Evolutionary conservation across 2,329 filamentous ascomycete genomes (phyloP), one percentile per base, ranked within the genome.

Genomic region (Annulohypoxylon truncatum): DNA sequence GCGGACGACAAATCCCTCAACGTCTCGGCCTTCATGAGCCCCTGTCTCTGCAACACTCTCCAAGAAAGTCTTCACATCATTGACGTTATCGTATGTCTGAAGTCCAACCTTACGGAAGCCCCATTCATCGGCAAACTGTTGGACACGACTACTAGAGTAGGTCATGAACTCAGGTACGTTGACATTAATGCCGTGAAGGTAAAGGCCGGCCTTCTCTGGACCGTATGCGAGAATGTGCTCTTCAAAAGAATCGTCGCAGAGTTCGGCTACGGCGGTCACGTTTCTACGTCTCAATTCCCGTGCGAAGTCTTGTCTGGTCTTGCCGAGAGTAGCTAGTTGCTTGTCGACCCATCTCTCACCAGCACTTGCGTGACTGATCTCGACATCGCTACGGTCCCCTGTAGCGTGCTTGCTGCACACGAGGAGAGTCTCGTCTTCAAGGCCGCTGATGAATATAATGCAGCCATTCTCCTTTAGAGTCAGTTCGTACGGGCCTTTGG

Each of bases 391-490:
- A n/a, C 95, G 87, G 22, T 88, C 83, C 5, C 96, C 96, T 0
- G 94, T 98, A 0, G 96, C 98, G 78, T 99, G 96, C 77, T 99
- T 99, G 84, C 95, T 98, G 86, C 95, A 98, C n/a, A 99, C 94
- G 6, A 99, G 83, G 8, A 99, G 83, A 1, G 92, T 93, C 33
- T 89, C 94, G 74, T 97, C 94, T 74, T 96, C 92, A 20, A 99
- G 84, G 12, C 94, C 96, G 13, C 94, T 91, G 46, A 99, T 89
- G 82, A 99, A 99, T 72, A 99, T 97, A 79, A 99, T 99, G 79
- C 96, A 99, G n/a, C 96, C 96, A 75, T 99, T 99, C 80, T 99
- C 96, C 81, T 99, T 99, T 55, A 98, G 88, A 62, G 94, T 98
- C 60, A 99, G 82, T 80, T 99, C 96, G 74, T 98, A 99, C 0